These are phyloP conservation scores for Suaeda aralocaspica DNA, from an alignment of 148 eudicot species.

Conservation along the genomic window DNA sequence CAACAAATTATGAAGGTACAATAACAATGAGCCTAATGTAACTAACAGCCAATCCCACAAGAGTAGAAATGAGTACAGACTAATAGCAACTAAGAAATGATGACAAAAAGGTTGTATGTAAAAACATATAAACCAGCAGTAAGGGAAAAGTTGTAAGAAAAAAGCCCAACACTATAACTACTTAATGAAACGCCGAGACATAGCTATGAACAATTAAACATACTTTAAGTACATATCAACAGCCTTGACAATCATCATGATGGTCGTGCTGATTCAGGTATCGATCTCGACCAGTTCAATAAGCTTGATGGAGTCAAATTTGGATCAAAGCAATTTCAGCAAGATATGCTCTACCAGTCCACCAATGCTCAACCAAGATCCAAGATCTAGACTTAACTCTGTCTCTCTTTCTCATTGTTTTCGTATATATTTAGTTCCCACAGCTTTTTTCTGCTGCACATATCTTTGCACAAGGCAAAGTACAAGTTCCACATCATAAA, in stretches of 20 bases:
- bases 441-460: conserved; percentile 32
- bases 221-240: conserved; percentile 72
- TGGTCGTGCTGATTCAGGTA: conserved; percentile 72
- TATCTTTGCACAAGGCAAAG: conserved; percentile 51
- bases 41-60: no score
- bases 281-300: conserved; percentile 41
- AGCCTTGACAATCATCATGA: conserved; percentile 67
- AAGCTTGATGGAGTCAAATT: conserved; percentile 47
- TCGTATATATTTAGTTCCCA: conserved; percentile 30
- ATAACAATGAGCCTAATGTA: no score
- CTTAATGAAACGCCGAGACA: no score
- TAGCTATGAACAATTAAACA: no score
- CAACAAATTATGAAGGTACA: no score
- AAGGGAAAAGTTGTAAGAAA: no score
- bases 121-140: no score
- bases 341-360: conserved; percentile 67
- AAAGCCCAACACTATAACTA: no score
- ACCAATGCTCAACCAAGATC: conserved; percentile 53
- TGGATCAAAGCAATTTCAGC: conserved; percentile 62
- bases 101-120: no score
- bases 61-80: no score
- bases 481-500: conserved; percentile 71
- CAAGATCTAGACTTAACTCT: conserved; percentile 33
- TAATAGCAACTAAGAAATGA: no score
- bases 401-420: conserved; percentile 28